These are phyloP conservation scores for Amanita exitialis DNA, from an alignment of 768 basidiomycete genomes.

Conservation along the genomic window DNA sequence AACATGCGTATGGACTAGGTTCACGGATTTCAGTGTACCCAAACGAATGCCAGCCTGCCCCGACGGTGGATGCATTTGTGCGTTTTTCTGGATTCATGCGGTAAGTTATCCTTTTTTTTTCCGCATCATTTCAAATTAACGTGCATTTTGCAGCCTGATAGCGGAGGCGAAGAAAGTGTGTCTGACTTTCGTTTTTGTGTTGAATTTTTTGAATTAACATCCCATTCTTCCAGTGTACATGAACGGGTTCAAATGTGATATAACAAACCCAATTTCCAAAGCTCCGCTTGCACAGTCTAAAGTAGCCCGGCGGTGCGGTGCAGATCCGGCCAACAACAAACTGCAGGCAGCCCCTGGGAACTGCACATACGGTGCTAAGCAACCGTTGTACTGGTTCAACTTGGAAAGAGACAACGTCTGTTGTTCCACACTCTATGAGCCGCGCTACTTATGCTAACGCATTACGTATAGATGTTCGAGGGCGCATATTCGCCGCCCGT, in stretches of 20 bases:
- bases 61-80: constrained; percentile 51
- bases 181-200: background rate
- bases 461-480: constrained; percentile 46
- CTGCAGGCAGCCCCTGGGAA: constrained; percentile 38
- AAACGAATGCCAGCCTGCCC: constrained; percentile 61
- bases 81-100: constrained; percentile 69
- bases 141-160: constrained; percentile 23
- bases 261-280: constrained; percentile 42
- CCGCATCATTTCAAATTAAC: background rate
- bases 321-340: constrained; percentile 39
- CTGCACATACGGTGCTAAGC: constrained; percentile 66
- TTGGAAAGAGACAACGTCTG: constrained; percentile 50
- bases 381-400: constrained; percentile 65
- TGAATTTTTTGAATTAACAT: background rate
- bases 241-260: constrained; percentile 64
- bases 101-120: constrained; percentile 16
- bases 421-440: background rate
- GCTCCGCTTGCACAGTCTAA: constrained; percentile 44
- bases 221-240: constrained; percentile 31
- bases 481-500: constrained; percentile 49
- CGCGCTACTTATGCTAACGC: background rate
- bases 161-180: constrained; percentile 51
- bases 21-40: constrained; percentile 64
- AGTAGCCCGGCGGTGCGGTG: constrained; percentile 56
- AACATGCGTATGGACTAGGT: constrained; percentile 63